phyloP scores from a whole-genome alignment of 1,284 basidiomycete species.

The Malassezia nana region DNA sequence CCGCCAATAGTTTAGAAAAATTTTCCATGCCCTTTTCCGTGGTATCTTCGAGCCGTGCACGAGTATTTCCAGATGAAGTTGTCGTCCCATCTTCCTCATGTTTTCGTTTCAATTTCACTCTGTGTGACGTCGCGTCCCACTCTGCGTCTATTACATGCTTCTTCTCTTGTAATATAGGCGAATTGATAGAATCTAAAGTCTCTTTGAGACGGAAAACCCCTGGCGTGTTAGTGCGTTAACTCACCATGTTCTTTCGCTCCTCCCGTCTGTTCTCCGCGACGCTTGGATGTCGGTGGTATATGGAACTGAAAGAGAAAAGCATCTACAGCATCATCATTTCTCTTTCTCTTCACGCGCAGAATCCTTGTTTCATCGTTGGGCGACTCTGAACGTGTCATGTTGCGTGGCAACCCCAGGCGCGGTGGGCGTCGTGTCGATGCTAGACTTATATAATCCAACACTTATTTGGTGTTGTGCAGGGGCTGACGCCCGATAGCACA shows the following conservation, averaged over 20 bases:
- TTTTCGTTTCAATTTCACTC: conserved; percentile 13
- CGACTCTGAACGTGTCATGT: not conserved
- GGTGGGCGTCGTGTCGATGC: not conserved
- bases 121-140: not conserved
- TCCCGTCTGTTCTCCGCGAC: not conserved
- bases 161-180: not conserved
- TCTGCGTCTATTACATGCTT: conserved; percentile 13
- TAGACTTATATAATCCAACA: not conserved
- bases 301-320: conserved; percentile 29
- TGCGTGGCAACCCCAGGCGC: not conserved
- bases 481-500: not conserved
- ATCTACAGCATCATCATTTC: conserved; percentile 36
- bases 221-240: not conserved
- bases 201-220: conserved; percentile 40
- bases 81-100: not conserved
- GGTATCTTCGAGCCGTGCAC: conserved; percentile 19
- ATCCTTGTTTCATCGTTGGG: conserved; percentile 11
- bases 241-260: not conserved
- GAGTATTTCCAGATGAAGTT: not conserved
- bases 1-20: conserved; percentile 8
- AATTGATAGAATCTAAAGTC: conserved; percentile 14
- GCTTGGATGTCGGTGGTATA: not conserved
- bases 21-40: conserved; percentile 19
- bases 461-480: not conserved
- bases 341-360: conserved; percentile 40